These are phyloP conservation scores for Tylopilus orsonianus DNA, from an alignment of 1,284 basidiomycete species.

Conservation along the genomic window DNA sequence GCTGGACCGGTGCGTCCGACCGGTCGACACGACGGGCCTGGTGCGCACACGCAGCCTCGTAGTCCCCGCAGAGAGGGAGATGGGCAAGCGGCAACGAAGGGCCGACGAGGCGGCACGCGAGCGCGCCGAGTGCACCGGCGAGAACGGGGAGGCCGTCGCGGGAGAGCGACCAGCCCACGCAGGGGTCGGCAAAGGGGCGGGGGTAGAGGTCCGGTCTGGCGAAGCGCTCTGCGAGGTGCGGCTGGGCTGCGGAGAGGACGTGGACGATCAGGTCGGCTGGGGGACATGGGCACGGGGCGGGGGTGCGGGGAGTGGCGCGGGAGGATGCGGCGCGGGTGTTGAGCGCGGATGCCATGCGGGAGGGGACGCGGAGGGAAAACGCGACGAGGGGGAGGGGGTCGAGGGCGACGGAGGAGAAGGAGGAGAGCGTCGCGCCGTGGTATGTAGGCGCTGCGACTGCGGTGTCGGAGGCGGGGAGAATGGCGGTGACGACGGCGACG, in stretches of 20 bases:
- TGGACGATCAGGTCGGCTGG: constrained; percentile 71
- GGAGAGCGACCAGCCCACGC: constrained; percentile 36
- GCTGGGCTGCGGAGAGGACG: constrained; percentile 63
- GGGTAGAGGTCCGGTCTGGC: constrained; percentile 63
- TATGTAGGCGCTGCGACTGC: constrained; percentile 39
- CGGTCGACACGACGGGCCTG: no score
- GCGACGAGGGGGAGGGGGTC: constrained; percentile 84
- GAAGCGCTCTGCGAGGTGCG: constrained; percentile 54
- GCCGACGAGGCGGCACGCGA: constrained; percentile 52
- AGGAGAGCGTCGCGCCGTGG: constrained; percentile 91
- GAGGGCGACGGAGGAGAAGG: constrained; percentile 88
- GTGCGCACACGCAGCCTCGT: no score
- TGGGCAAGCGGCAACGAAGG: constrained; percentile 42
- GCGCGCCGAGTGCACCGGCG: constrained; percentile 54
- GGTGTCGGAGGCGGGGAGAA: constrained; percentile 34
- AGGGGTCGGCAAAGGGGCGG: constrained; percentile 40
- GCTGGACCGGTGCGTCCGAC: constrained; percentile 11
- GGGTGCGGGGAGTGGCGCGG: constrained; percentile 21
- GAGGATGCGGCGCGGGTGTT: constrained; percentile 48
- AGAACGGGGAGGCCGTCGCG: constrained; percentile 58
- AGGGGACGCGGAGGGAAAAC: constrained; percentile 87
- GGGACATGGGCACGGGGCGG: no score
- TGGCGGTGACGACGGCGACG: constrained; percentile 59
- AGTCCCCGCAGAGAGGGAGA: no score
- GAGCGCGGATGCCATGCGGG: constrained; percentile 73